Conservation (phyloP, 305 asterid genomes). For the Lippia alba region DNA sequence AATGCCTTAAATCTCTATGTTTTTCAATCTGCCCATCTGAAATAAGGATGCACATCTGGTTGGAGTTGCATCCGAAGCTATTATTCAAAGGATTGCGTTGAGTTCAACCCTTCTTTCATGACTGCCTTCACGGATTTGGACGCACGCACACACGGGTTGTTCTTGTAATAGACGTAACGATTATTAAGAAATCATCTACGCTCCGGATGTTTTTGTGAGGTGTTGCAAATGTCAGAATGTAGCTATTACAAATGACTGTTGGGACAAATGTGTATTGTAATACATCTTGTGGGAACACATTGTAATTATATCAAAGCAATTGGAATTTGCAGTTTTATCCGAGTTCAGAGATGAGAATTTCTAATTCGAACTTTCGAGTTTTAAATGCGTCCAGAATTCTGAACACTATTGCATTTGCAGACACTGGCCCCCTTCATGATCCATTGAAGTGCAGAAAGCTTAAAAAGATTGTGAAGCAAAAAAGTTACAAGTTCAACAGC, state of each 20-base stretch:
- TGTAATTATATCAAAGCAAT: too few species aligned
- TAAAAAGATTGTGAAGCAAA: too few species aligned
- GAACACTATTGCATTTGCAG: background rate
- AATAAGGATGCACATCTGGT: background rate
- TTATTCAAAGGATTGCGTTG: background rate
- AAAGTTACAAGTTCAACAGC: too few species aligned
- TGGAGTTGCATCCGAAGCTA: constrained; percentile 4
- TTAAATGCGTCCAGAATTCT: background rate
- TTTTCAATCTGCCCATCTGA: background rate
- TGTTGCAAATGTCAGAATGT: too few species aligned
- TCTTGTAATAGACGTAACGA: too few species aligned
- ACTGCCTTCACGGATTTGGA: background rate
- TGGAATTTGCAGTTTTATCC: background rate
- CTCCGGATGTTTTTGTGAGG: too few species aligned
- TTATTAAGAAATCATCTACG: too few species aligned
- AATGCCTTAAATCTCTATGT: background rate
- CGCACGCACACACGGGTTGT: too few species aligned
- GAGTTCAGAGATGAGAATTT: background rate
- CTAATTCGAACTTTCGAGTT: background rate
- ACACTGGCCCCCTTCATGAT: background rate
- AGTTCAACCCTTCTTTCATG: background rate
- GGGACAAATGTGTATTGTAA: too few species aligned
- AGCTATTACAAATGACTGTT: too few species aligned
- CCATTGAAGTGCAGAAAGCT: too few species aligned
- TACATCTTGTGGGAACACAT: too few species aligned